Evolutionary conservation across 306 rosid species (phyloP), one percentile per base, ranked within the genome.

Genomic region (Cicer bijugum): DNA sequence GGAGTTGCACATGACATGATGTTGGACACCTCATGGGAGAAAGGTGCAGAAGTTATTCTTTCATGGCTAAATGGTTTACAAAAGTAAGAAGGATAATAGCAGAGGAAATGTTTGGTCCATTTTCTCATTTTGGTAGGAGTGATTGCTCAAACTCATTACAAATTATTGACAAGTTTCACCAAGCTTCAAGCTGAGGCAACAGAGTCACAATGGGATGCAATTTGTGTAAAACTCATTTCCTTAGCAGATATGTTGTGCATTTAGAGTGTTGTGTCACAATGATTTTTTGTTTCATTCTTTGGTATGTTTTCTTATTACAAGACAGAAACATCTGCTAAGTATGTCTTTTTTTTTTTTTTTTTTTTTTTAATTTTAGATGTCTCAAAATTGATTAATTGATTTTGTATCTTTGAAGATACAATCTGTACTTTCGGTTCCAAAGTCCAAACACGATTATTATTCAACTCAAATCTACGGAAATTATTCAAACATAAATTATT

Each of bases 1-100:
- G 92, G 80, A 23, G 82, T 82, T 80, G 97, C 95, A 19, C 97
- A 92, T 77, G 97, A 92, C 82, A 89, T 92, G 88, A 90, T 92
- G 98, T 81, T 86, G 87, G 98, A 92, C 60, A 62, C 82, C 68
- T 84, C 88, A 1, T 89, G 97, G 98, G 88, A 88, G 71, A 86
- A 82, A 78, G 98, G 91, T 58, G 92, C 96, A 69, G 3, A 88
- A 65, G 84, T 79, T 64, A 87, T 90, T 51, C 76, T 83, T 53
- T 82, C 94, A 64, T 92, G 96, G 97, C 78, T 92, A 17, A 72
- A 79, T 65, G 61, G 81, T 68, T 80, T 83, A 51, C 67, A 63
- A 17, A 73, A 47, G 44, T 69, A 80, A 63, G 69, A 71, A 8
- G 15, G 71, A 46, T 47, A 47, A 64, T 35, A 62, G 47, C 48